Conservation (phyloP, 805 yeast genomes). For the Starmerella roubikii region DNA sequence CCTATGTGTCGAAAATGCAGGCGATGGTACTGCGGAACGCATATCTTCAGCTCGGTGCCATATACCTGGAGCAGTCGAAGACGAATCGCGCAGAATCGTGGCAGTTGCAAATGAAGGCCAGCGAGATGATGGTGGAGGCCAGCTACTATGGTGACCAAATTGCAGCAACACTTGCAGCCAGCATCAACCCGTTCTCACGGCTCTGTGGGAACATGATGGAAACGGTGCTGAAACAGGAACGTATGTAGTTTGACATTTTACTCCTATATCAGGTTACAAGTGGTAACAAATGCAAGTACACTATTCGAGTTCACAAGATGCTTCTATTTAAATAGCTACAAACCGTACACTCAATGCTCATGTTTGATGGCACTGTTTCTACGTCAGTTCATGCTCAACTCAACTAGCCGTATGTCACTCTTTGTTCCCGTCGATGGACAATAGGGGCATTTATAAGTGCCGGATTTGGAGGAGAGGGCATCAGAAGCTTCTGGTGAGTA, state of each 20-base stretch:
- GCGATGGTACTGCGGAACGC: constrained; percentile 25
- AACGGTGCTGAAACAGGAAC: constrained; percentile 1
- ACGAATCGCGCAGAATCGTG: constrained; percentile 15
- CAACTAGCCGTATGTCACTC: too few species aligned
- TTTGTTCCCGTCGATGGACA: not conserved
- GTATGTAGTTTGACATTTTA: too few species aligned
- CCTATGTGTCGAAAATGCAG: constrained; percentile 22
- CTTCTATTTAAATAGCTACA: too few species aligned
- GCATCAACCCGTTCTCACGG: constrained; percentile 26
- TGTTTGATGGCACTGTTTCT: too few species aligned
- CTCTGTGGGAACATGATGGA: constrained; percentile 26
- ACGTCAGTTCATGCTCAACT: too few species aligned
- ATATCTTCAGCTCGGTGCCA: constrained; percentile 23
- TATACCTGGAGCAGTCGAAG: constrained; percentile 18
- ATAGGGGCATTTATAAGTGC: not conserved
- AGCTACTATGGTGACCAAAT: constrained; percentile 25
- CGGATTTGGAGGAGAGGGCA: not conserved
- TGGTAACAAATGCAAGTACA: too few species aligned
- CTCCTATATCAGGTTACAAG: too few species aligned
- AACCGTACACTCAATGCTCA: too few species aligned
- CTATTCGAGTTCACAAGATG: too few species aligned
- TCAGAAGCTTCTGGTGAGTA: not conserved
- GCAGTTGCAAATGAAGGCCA: constrained; percentile 23
- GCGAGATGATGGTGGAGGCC: constrained; percentile 21
- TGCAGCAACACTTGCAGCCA: constrained; percentile 20